Evolutionary conservation across 371 early-diverging fungal genomes (phyloP).

Genomic region (Catenaria anguillulae): DNA sequence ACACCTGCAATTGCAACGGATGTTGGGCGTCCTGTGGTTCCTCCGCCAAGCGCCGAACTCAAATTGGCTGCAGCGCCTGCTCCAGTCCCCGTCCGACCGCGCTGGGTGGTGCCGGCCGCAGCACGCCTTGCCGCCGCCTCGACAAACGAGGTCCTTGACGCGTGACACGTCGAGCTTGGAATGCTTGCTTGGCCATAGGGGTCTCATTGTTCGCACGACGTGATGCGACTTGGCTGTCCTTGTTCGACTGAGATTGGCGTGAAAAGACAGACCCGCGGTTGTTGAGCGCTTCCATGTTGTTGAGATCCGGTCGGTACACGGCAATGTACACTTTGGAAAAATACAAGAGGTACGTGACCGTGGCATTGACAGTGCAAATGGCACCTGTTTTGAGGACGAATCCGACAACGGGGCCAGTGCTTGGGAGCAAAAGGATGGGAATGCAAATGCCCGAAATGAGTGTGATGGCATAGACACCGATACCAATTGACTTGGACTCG

Average conservation of each 20-base stretch:
- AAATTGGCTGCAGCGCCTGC: too few relatives aligned
- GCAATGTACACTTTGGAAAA: neutral
- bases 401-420: neutral
- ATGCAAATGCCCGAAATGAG: neutral
- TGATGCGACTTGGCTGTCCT: too few relatives aligned
- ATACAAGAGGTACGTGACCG: neutral
- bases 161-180: too few relatives aligned
- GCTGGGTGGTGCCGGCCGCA: too few relatives aligned
- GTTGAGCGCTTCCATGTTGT: slow-evolving; percentile 2
- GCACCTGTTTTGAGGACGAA: neutral
- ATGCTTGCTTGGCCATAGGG: too few relatives aligned
- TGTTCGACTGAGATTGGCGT: neutral
- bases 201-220: too few relatives aligned
- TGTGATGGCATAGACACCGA: neutral
- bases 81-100: too few relatives aligned
- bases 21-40: too few relatives aligned
- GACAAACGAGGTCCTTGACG: too few relatives aligned
- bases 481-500: neutral
- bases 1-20: too few relatives aligned
- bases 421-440: neutral
- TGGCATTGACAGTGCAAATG: neutral
- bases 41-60: too few relatives aligned
- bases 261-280: neutral
- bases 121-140: too few relatives aligned
- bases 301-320: neutral